Conservation (phyloP, 495 filamentous ascomycete genomes). For the Aspergillus conjunctus region DNA sequence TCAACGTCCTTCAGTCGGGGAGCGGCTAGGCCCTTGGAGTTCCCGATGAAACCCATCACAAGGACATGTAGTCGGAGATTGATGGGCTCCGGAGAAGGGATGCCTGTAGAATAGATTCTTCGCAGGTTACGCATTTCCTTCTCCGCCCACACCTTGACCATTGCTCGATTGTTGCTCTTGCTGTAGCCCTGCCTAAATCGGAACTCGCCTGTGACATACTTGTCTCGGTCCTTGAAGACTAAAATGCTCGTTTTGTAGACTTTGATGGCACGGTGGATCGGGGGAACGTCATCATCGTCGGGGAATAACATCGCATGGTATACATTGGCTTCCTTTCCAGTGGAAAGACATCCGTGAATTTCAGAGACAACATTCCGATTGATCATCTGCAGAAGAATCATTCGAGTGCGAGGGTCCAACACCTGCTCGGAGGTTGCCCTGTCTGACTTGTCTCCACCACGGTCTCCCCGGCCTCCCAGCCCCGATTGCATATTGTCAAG, state of each 20-base stretch:
- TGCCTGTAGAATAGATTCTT: slow-evolving; percentile 76
- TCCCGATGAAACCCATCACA: slow-evolving; percentile 90
- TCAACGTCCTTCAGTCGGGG: slow-evolving; percentile 80
- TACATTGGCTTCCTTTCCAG: slow-evolving; percentile 97
- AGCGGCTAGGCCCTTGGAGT: slow-evolving; percentile 80
- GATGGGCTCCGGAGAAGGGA: slow-evolving; percentile 87
- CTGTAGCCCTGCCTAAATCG: slow-evolving; percentile 80
- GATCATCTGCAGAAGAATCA: slow-evolving; percentile 94
- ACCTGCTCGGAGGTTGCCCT: slow-evolving; percentile 93
- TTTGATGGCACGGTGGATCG: slow-evolving; percentile 81
- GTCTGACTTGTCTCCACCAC: slow-evolving; percentile 76
- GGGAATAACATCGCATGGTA: slow-evolving; percentile 72
- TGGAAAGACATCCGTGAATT: slow-evolving; percentile 89
- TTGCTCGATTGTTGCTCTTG: slow-evolving; percentile 88
- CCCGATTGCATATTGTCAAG: slow-evolving; percentile 68
- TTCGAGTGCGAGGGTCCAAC: slow-evolving; percentile 87
- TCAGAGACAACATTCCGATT: slow-evolving; percentile 79
- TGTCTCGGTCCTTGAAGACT: slow-evolving; percentile 95
- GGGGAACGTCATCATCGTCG: slow-evolving; percentile 42
- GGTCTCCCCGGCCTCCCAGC: slow-evolving; percentile 50
- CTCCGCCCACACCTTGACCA: slow-evolving; percentile 98
- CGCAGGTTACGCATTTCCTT: slow-evolving; percentile 96
- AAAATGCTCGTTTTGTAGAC: slow-evolving; percentile 97
- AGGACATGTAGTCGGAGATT: slow-evolving; percentile 86
- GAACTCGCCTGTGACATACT: slow-evolving; percentile 91